Percentiles rank a stretch among this genome's conserved stretches.
These are phyloP conservation scores for Fusarium sp. DNA, from an alignment of 2,329 filamentous ascomycete species.

Conservation along the genomic window DNA sequence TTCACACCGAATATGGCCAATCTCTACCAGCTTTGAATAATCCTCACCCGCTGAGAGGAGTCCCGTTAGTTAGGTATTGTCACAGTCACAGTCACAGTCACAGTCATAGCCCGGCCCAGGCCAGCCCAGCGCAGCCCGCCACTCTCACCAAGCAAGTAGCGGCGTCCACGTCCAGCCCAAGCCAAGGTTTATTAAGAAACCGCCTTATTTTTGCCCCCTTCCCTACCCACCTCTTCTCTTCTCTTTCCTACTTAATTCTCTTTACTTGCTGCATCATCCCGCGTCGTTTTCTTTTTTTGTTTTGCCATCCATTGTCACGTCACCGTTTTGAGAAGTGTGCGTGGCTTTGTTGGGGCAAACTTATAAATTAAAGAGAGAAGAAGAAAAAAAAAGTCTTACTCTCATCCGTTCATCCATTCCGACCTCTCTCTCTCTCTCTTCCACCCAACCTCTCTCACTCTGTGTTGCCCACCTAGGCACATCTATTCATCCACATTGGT, in stretches of 20 bases:
- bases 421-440: conserved; percentile 1
- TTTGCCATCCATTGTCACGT: conserved; percentile 19
- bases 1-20: conserved; percentile 45
- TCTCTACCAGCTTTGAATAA: conserved; percentile 11
- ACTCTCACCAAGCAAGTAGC: conserved; percentile 21
- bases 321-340: conserved; percentile 7
- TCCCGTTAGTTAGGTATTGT: background rate
- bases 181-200: conserved; percentile 15
- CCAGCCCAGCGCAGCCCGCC: conserved; percentile 18
- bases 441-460: background rate
- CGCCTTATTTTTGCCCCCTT: conserved; percentile 11
- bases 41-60: background rate
- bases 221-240: conserved; percentile 15
- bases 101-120: background rate
- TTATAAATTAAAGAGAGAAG: conserved; percentile 15
- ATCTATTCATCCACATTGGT: conserved; percentile 22
- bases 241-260: background rate
- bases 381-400: conserved; percentile 13
- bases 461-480: conserved; percentile 31
- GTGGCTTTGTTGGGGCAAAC: conserved; percentile 24
- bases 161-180: background rate
- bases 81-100: conserved; percentile 12
- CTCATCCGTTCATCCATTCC: conserved; percentile 11
- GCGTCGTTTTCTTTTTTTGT: conserved; percentile 4
- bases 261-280: background rate